phyloP scores from a whole-genome alignment of 148 eudicot species.

The Vaccinium darrowii region DNA sequence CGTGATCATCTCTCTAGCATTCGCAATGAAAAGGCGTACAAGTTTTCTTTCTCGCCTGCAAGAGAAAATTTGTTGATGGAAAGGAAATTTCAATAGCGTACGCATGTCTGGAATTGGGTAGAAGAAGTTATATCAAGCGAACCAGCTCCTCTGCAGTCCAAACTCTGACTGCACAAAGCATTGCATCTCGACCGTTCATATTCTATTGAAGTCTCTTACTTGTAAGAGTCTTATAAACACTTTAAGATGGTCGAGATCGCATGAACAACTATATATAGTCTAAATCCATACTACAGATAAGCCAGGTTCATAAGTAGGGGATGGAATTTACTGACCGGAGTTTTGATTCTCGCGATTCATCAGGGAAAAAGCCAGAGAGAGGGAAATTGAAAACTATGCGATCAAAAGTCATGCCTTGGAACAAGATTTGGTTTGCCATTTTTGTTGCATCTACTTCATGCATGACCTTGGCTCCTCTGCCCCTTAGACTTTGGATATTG shows the following conservation, averaged over 20 bases:
- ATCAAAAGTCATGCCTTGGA: neutral
- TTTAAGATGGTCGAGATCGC: neutral
- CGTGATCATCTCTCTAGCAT: neutral
- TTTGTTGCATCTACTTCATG: neutral
- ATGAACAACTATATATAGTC: neutral
- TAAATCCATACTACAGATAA: neutral
- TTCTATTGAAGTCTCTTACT: too few relatives aligned
- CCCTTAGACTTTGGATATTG: neutral
- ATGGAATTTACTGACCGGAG: neutral
- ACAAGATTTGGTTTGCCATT: neutral
- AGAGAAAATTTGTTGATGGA: neutral
- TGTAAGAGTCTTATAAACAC: neutral
- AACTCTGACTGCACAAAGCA: too few relatives aligned
- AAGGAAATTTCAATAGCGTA: neutral
- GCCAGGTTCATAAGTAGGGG: neutral
- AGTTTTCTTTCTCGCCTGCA: neutral
- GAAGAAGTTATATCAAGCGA: neutral
- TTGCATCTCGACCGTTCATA: too few relatives aligned
- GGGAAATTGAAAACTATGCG: constrained; percentile 19
- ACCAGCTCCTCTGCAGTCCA: too few relatives aligned
- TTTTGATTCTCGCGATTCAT: neutral
- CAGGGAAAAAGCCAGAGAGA: constrained; percentile 14
- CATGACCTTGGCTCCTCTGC: neutral
- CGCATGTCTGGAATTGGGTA: neutral
- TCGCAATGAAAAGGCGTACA: neutral